Evolutionary conservation across 139 green algal species (phyloP), one percentile per base, ranked within the genome.

Genomic region (Closterium sp.): DNA sequence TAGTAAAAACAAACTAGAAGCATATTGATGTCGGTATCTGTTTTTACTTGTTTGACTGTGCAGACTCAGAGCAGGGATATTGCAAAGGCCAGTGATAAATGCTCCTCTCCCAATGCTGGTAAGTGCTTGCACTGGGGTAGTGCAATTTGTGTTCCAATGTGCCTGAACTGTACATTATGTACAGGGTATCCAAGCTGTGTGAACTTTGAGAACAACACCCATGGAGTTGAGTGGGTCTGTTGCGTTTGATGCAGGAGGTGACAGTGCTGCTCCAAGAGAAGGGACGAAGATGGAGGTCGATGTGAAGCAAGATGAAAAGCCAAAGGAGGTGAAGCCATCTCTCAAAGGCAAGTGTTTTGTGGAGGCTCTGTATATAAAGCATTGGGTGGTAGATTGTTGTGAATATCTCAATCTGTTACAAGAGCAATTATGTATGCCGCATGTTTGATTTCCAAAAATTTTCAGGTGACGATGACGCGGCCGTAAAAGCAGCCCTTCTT

Each of bases 401-500:
- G 34, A 42, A 24, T 10, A 70, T 70, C 17, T 70, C 50, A 21
- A 70, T 24, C 19, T 70, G 50, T 70, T 70, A 21, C 21, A 70
- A 10, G 9, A 70, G 50, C 50, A 70, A 21, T 17, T 9, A 6
- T 13, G 24, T 13, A 79, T 79, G 62, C 17, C 62, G 2, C 19
- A 22, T 79, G 19, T 27, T 79, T 5, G 62, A 24, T 22, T 24
- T 27, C 4, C 17, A 4, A 79, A 22, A 27, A 13, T 27, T 24
- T 13, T 4, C 62, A 79, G 62, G 62, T 79, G 62, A 79, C 10
- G 27, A 29, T 31, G 89, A 92, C 17, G 45, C 42, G 90, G 89
- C 89, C 3, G 70, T 32, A 19, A 86, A 45, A 91, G 89, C 89
- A 30, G 89, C 89, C 34, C 45, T 92, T 29, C 45, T 92, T 28